These are phyloP conservation scores for Panicum miliaceum DNA, from an alignment of 176 grass and related monocot species.

Conservation along the genomic window DNA sequence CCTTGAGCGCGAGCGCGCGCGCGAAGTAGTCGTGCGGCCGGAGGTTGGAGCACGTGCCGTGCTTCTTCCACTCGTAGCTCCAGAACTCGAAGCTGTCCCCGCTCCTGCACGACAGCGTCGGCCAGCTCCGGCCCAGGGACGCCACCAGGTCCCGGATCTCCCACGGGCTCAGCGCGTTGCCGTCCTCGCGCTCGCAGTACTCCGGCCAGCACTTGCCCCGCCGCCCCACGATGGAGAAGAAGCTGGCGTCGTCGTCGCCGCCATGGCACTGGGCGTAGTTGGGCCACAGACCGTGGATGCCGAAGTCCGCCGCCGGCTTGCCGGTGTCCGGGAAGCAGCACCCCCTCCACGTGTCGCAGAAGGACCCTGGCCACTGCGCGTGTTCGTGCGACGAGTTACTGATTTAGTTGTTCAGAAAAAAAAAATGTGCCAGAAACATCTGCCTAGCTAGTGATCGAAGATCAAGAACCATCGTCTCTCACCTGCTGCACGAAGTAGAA, in stretches of 20 bases:
- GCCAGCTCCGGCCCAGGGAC: conserved; percentile 55
- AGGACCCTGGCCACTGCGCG: conserved; percentile 73
- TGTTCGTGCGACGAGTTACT: too few relatives aligned
- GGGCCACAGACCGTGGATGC: conserved; percentile 83
- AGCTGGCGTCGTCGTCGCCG: background rate
- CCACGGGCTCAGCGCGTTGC: background rate
- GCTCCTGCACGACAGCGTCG: conserved; percentile 64
- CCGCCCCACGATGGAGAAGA: background rate
- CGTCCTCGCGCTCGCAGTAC: conserved; percentile 35
- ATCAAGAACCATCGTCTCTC: too few relatives aligned
- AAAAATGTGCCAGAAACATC: too few relatives aligned
- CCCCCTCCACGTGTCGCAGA: conserved; percentile 49
- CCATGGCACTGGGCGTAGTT: conserved; percentile 57
- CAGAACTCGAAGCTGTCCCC: conserved; percentile 59
- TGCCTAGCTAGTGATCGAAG: background rate
- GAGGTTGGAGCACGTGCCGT: conserved; percentile 77
- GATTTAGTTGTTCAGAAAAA: too few relatives aligned
- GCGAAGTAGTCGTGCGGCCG: conserved; percentile 66
- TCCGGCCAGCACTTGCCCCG: conserved; percentile 51
- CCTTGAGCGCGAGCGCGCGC: conserved; percentile 54
- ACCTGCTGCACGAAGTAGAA: conserved; percentile 94
- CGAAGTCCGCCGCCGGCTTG: conserved; percentile 68
- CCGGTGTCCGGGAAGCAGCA: conserved; percentile 72
- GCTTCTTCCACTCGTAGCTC: conserved; percentile 86
- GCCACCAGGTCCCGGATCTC: conserved; percentile 57